Conservation (phyloP, 495 filamentous ascomycete genomes). For the Xylaria telfairii region DNA sequence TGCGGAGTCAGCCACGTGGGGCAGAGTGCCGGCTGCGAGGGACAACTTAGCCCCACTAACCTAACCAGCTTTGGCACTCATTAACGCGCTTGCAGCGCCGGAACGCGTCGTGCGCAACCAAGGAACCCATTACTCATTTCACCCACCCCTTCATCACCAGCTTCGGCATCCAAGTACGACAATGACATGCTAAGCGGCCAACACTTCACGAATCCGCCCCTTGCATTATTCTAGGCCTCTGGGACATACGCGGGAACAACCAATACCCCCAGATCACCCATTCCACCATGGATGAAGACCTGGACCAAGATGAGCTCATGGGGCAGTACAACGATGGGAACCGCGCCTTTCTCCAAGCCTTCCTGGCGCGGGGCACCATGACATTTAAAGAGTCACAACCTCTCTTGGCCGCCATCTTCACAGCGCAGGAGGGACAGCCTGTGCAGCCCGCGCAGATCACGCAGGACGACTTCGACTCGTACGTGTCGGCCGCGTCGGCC, state of each 20-base stretch:
- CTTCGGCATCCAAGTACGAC: neutral
- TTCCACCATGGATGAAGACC: slow-evolving; percentile 18
- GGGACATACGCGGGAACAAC: neutral
- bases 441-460: slow-evolving; percentile 63
- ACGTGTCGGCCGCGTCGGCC: slow-evolving; percentile 70
- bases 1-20: neutral
- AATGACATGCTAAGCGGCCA: neutral
- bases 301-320: slow-evolving; percentile 32
- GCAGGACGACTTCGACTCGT: slow-evolving; percentile 68
- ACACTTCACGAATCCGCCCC: neutral
- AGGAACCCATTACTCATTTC: neutral
- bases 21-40: neutral
- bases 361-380: slow-evolving; percentile 77
- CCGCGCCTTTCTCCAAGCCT: slow-evolving; percentile 91
- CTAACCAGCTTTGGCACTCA: slow-evolving; percentile 11
- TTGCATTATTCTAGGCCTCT: neutral
- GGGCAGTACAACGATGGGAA: slow-evolving; percentile 61
- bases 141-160: neutral
- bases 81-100: slow-evolving; percentile 11
- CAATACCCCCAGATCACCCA: neutral
- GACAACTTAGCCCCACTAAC: neutral
- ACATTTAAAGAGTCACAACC: slow-evolving; percentile 75
- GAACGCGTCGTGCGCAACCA: neutral
- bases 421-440: slow-evolving; percentile 52
- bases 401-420: slow-evolving; percentile 77